Evolutionary conservation across 2,329 filamentous ascomycete species (phyloP).

Genomic region (Catunica adiposa): DNA sequence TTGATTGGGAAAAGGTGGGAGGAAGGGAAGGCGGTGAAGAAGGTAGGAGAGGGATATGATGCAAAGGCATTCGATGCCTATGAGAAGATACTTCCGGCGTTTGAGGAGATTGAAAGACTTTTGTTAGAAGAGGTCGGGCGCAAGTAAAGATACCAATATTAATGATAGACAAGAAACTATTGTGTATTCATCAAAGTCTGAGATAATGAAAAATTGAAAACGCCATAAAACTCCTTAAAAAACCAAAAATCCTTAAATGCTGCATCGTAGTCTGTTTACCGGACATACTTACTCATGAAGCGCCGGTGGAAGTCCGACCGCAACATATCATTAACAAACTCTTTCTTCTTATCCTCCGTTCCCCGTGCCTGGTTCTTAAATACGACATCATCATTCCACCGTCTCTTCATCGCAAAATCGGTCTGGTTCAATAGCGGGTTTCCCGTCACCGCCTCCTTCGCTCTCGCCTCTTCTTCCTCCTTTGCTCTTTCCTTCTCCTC

Average conservation of each 20-base stretch:
- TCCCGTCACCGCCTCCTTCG: constrained; percentile 76
- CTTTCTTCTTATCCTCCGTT: constrained; percentile 84
- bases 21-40: constrained; percentile 67
- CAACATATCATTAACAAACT: constrained; percentile 93
- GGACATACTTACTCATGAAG: constrained; percentile 67
- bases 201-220: constrained; percentile 14
- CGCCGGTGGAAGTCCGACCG: constrained; percentile 94
- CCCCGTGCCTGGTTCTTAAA: constrained; percentile 98
- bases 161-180: background rate
- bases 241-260: background rate
- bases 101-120: constrained; percentile 55
- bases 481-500: constrained; percentile 63
- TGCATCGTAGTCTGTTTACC: constrained; percentile 22
- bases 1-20: constrained; percentile 72
- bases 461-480: constrained; percentile 65
- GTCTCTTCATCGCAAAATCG: constrained; percentile 78
- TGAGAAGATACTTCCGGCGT: constrained; percentile 57
- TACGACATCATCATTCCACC: constrained; percentile 97
- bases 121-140: constrained; percentile 26
- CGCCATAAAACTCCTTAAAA: constrained; percentile 4
- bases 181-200: background rate
- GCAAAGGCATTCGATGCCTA: constrained; percentile 61
- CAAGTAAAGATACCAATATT: background rate
- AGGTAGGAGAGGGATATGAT: constrained; percentile 67
- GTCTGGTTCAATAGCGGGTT: constrained; percentile 82